Evolutionary conservation across 148 eudicot genomes (phyloP), one percentile per base, ranked within the genome.

Genomic region (Pouteria glomerata): DNA sequence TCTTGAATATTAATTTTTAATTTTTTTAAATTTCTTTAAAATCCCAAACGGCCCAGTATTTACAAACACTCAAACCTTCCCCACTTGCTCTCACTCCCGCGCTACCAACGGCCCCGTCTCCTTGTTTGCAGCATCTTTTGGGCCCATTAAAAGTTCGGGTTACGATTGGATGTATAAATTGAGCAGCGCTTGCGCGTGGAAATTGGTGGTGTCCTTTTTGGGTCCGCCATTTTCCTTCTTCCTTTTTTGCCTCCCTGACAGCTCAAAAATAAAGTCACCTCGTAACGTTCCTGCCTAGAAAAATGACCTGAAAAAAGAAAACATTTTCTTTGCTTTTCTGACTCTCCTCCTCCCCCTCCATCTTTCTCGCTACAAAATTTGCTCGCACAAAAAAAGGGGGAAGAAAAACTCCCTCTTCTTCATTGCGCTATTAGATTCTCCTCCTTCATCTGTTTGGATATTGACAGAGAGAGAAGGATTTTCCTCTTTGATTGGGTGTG

Each of bases 191-290:
- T n/a, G 44, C 44, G 44, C 44, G 44, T 39, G 44, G n/a, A 39
- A 39, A 39, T 39, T 10, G 10, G 0, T 39, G 44, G 5, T 39
- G 10, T 19, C 7, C 26, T 72, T 42, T 50, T 72, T 10, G 55
- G 58, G 1, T 64, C 52, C 68, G 72, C 70, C 16, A 6, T 77
- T 14, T 19, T 68, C 24, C 59, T 39, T 26, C 37, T 71, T 8
- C 35, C 77, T 3, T 26, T 66, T 10, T 72, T 68, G 72, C 71
- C 83, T 63, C 80, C 65, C 26, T 37, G 67, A 76, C 77, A 80
- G 77, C 83, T 80, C 80, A 80, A 76, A 76, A 4, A 68, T 72
- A 71, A 76, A 63, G 77, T 16, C 12, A 52, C n/a, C 50, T 48
- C 48, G 13, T 2, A 56, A 62, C 62, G 68, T 76, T 76, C 74